phyloP scores from a whole-genome alignment of 768 basidiomycete species.

The Rhizopogon salebrosus region DNA sequence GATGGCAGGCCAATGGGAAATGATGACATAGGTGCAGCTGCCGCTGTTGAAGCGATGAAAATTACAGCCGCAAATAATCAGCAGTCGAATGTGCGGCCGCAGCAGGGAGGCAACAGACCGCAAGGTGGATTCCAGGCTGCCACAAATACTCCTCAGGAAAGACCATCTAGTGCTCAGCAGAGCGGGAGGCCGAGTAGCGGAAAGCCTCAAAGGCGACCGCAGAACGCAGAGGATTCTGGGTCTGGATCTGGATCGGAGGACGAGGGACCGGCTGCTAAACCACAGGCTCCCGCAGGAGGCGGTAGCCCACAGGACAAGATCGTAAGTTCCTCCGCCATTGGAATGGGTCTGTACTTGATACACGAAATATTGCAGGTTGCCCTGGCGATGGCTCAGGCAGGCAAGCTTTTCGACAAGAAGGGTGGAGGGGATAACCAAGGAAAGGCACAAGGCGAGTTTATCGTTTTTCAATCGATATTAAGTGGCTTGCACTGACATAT shows the following conservation, averaged over 20 bases:
- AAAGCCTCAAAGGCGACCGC: not conserved
- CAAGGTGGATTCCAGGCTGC: not conserved
- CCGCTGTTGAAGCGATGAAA: conserved; percentile 27
- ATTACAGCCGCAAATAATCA: conserved; percentile 15
- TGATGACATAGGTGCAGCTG: conserved; percentile 22
- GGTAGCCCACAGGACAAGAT: conserved; percentile 24
- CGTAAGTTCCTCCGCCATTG: conserved; percentile 10
- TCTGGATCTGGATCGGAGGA: conserved; percentile 1
- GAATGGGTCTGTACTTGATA: not conserved
- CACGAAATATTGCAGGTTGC: conserved; percentile 13
- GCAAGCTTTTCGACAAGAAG: conserved; percentile 29
- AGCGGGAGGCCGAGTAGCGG: conserved; percentile 3
- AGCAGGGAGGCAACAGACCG: not conserved
- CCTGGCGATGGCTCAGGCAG: conserved; percentile 27
- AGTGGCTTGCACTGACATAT: not conserved
- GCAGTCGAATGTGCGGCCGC: not conserved
- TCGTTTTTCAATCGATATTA: not conserved
- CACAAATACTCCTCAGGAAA: not conserved
- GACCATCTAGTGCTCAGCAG: conserved; percentile 3
- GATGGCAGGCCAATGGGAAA: conserved; percentile 20
- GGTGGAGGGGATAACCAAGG: conserved; percentile 12
- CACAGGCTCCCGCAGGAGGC: conserved; percentile 10
- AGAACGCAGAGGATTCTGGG: not conserved
- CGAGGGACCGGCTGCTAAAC: conserved; percentile 4
- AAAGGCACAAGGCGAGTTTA: conserved; percentile 23